Evolutionary conservation across 805 yeast species (phyloP).

Genomic region (Candida alai): DNA sequence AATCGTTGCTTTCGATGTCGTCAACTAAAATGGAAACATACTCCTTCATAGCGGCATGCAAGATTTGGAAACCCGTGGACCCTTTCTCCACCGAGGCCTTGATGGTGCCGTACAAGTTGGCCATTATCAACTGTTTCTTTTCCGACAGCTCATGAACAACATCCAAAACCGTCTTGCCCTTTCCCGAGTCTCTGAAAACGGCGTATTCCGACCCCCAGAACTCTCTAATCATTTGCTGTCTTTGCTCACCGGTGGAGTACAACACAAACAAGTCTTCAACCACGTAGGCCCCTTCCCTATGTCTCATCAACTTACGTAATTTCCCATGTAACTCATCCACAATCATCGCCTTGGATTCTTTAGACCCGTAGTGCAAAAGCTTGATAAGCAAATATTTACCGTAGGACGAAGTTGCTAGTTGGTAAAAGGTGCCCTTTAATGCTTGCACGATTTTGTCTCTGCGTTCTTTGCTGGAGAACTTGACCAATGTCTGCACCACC

Average conservation of each 20-base stretch:
- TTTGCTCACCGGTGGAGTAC: slow-evolving; percentile 81
- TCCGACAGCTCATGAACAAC: slow-evolving; percentile 67
- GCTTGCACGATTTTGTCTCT: slow-evolving; percentile 65
- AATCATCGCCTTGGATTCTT: slow-evolving; percentile 69
- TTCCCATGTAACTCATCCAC: slow-evolving; percentile 87
- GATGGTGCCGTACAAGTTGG: slow-evolving; percentile 77
- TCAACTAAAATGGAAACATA: slow-evolving; percentile 69
- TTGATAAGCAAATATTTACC: slow-evolving; percentile 91
- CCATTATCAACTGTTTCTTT: slow-evolving; percentile 69
- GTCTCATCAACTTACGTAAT: slow-evolving; percentile 88
- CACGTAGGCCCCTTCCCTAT: slow-evolving; percentile 96
- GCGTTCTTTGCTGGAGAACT: slow-evolving; percentile 76
- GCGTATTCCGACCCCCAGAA: slow-evolving; percentile 97
- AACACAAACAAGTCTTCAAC: slow-evolving; percentile 88
- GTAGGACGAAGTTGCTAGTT: slow-evolving; percentile 84
- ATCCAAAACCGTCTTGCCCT: slow-evolving; percentile 59
- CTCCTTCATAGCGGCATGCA: slow-evolving; percentile 95
- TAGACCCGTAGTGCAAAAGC: slow-evolving; percentile 87
- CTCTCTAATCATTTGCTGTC: slow-evolving; percentile 87
- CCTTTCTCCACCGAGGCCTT: slow-evolving; percentile 92
- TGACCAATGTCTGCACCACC: slow-evolving; percentile 89
- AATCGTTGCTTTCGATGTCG: slow-evolving; percentile 36
- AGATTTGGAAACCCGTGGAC: slow-evolving; percentile 90
- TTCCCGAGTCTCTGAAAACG: slow-evolving; percentile 74
- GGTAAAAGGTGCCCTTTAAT: slow-evolving; percentile 72